Evolutionary conservation across 352 stramenopile genomes (phyloP), one percentile per base, ranked within the genome.

Genomic region (Globisporangium cederbergense): DNA sequence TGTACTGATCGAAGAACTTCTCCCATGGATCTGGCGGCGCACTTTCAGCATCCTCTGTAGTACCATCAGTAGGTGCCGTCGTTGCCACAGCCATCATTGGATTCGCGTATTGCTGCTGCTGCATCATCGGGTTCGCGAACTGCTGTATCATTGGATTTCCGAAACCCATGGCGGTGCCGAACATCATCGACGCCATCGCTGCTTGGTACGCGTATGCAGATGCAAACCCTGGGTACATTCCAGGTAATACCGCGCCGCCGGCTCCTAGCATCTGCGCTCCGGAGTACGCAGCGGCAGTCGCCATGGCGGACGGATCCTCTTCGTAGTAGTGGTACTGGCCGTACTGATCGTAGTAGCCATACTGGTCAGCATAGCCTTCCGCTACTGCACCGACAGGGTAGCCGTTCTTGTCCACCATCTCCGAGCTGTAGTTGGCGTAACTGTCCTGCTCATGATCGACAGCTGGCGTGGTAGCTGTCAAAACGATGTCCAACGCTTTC

Each of bases 1-100:
- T 91, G 73, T 86, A 89, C 66, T 97, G 88, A 68, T 97, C 89
- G 38, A 91, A 89, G 72, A 90, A 92, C 55, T 96, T 88, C 16
- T 90, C 77, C 88, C 88, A 97, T 30, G 82, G 79, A 67, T 91
- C 81, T 2, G 78, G 75, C 5, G 79, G 79, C 11, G 73, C 68
- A 20, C 73, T 70, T 14, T 62, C 60, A 50, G 64, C 51, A 30
- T 58, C 51, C 10, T 49, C 43, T 49, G 51, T 47, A 5, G 36
- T 10, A 18, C 22, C 40, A 42, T 64, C 22, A 14, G 45, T 16
- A 16, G 30, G 30, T 8, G 49, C n/a, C 40, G 43, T 25, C 54
- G 58, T 9, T 60, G 20, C 18, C 59, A 51, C 20, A 32, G 55
- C n/a, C 11, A 28, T 50, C 64, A 71, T 68, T 0, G 66, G 30